phyloP scores from a whole-genome alignment of 306 rosid genomes.

The Begonia fuchsioides region DNA sequence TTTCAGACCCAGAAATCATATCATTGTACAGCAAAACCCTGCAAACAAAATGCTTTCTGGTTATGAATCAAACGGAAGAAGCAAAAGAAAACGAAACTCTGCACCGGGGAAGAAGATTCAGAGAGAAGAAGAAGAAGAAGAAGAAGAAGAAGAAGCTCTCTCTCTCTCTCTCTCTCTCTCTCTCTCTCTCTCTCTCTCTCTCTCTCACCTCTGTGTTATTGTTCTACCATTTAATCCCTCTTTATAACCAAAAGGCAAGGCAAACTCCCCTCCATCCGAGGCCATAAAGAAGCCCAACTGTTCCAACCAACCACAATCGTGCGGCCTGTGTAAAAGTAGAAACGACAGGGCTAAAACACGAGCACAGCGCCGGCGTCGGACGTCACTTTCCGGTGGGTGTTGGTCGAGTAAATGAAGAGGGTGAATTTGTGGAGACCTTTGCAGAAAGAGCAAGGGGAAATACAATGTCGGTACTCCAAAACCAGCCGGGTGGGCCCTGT shows the following conservation, averaged over 20 bases:
- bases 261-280: slow-evolving; percentile 5
- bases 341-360: background rate
- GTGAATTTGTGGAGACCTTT: too few species aligned
- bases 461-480: too few species aligned
- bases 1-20: slow-evolving; percentile 6
- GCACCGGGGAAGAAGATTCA: slow-evolving; percentile 4
- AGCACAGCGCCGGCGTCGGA: background rate
- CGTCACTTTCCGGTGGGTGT: too few species aligned
- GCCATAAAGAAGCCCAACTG: slow-evolving; percentile 11
- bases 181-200: too few species aligned
- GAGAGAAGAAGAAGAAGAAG: slow-evolving; percentile 11
- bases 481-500: too few species aligned
- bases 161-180: too few species aligned
- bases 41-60: slow-evolving; percentile 9
- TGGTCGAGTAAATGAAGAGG: too few species aligned
- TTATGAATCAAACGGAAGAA: slow-evolving; percentile 28
- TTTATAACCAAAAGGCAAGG: slow-evolving; percentile 18
- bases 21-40: background rate
- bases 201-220: slow-evolving; percentile 7
- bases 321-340: slow-evolving; percentile 15
- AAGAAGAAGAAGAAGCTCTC: too few species aligned
- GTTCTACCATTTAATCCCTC: slow-evolving; percentile 6
- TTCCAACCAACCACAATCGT: slow-evolving; percentile 15
- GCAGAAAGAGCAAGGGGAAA: too few species aligned
- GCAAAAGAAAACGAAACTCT: slow-evolving; percentile 9